Base-by-base conservation (phyloP, 2,329 filamentous ascomycete genomes). In the Fusarium torulosum region DNA sequence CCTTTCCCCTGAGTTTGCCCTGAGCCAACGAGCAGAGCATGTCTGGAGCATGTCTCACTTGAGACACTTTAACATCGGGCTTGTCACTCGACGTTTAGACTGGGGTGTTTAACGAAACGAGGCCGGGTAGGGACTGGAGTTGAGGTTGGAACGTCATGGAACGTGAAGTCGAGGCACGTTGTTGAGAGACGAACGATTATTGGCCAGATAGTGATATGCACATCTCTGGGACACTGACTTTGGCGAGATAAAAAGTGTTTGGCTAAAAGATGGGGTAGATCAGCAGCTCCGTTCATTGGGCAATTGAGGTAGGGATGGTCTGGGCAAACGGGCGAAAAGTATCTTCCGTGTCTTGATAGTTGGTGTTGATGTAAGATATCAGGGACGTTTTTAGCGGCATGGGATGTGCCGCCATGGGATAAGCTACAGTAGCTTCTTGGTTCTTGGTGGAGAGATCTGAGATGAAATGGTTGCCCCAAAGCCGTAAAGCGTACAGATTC, bases 191-290 rank as follows among this genome's bases (percentile, higher is more conserved):
- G 65, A 45, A 46, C 55, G 38, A 59, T 63, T 38, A 73, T 73
- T 73, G 71, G 71, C 52, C 52, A 21, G 38, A 43, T 33, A 50
- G 44, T 37, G 58, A 65, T 54, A 62, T 68, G 59, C 66, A 60
- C 59, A 60, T 67, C 63, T 62, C 38, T 59, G 62, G 51, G 59
- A 57, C 51, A 66, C 58, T 66, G 51, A 47, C 55, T 55, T 54
- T 59, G 56, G 49, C 38, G 59, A 66, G 54, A 69, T 54, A 70
- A 55, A 66, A 58, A 62, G 46, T 55, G 43, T 68, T 55, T 66
- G 42, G 54, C 69, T 71, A 70, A 72, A 74, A 64, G 65, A 72
- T 61, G 71, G 71, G 71, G 69, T 72, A 73, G 44, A 43, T 27
- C 37, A 44, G 50, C 41, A 25, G 17, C 45, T 49, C 33, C 14